These are phyloP conservation scores for Rasamsonia emersonii DNA, from an alignment of 2,329 filamentous ascomycete species.

Conservation along the genomic window DNA sequence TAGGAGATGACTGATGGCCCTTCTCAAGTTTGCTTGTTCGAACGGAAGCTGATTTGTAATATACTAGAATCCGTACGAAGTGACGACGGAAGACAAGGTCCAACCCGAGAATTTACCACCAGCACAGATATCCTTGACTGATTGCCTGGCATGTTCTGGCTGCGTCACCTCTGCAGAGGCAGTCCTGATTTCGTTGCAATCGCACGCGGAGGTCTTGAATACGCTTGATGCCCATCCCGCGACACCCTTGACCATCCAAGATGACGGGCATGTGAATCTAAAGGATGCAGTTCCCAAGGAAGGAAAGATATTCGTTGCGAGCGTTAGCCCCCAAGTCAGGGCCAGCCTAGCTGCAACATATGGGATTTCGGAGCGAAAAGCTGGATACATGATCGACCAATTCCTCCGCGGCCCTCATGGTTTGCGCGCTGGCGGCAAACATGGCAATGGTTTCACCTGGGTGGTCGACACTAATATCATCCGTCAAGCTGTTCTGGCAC, in stretches of 20 bases:
- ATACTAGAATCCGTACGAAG: conserved; percentile 60
- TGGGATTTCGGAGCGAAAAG: conserved; percentile 62
- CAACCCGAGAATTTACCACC: conserved; percentile 52
- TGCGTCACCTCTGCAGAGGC: conserved; percentile 97
- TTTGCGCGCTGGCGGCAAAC: conserved; percentile 59
- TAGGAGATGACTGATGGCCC: conserved; percentile 20
- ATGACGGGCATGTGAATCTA: conserved; percentile 38
- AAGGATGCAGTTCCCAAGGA: conserved; percentile 25
- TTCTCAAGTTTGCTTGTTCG: background rate
- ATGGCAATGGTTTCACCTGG: conserved; percentile 75
- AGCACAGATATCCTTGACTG: conserved; percentile 89
- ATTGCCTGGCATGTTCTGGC: conserved; percentile 94
- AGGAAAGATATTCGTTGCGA: conserved; percentile 79
- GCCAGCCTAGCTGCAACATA: conserved; percentile 83
- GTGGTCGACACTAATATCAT: conserved; percentile 82
- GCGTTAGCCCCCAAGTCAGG: conserved; percentile 82
- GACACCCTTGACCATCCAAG: conserved; percentile 21
- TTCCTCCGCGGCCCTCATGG: conserved; percentile 64
- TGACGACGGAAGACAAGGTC: conserved; percentile 82
- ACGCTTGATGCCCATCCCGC: conserved; percentile 60
- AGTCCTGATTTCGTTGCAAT: conserved; percentile 90
- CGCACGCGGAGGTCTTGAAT: conserved; percentile 79
- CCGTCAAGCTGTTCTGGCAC: conserved; percentile 72
- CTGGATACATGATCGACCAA: conserved; percentile 73
- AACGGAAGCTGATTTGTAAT: conserved; percentile 15